Base-by-base conservation (phyloP, 2,329 filamentous ascomycete species). In the Zymoseptoria crescenta region DNA sequence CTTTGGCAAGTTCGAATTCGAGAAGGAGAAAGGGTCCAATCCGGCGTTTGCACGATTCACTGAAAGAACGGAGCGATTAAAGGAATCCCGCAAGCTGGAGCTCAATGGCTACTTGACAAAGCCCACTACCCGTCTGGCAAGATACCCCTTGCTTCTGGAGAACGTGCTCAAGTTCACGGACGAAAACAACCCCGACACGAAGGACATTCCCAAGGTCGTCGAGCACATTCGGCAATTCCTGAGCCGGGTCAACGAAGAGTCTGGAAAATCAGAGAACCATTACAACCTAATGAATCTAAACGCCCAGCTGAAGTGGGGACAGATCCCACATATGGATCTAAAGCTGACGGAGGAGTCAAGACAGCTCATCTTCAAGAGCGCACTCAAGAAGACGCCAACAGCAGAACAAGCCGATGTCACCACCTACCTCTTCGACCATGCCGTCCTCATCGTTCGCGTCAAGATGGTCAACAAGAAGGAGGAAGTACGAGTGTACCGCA, bases 51-150 rank as follows among this genome's bases (percentile, higher is more conserved):
- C 87, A 55, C 90, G 88, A 69, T 96, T 97, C 67, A 94, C 97
- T 27, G 94, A 99, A 65, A 92, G 97, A 73, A 96, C 95, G 5
- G 94, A 99, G 74, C 83, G 94, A 59, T 84, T 96, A 67, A 96
- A 96, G 74, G 94, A 99, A 74, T 97, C 93, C 5, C 85, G 94
- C 64, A 99, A 99, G 76, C 81, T 99, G 52, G 94, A 99, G 74
- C 80, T 99, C 60, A 99, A 99, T 73, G 94, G 94, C 67, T 99
- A 99, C 71, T 80, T 99, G 56, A 99, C 94, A 8, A 99, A 99
- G 75, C 94, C 94, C 1, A 99, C 94, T 1, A 99, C 94, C 19
- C 86, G 94, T 78, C 79, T 99, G 69, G 94, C 94, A 49, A 85
- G 94, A 74, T 99, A 99, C 73, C 94, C 94, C 3, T 79, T 99